Evolutionary conservation across 306 rosid genomes (phyloP).

Genomic region (Ziziphus jujuba): DNA sequence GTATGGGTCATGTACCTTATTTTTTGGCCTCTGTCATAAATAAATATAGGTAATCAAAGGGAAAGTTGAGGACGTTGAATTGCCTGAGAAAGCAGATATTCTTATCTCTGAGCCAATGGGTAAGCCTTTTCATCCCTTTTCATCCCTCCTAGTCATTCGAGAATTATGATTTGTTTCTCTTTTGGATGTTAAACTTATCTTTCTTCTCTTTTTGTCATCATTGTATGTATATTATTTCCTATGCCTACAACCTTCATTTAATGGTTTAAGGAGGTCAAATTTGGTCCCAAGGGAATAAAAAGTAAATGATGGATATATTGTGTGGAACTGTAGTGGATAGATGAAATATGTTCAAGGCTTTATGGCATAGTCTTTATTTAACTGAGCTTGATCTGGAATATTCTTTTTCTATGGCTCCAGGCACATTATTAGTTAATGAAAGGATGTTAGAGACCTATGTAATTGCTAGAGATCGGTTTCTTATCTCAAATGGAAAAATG

Average conservation of each 20-base stretch:
- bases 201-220: neutral
- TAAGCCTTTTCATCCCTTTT: slow-evolving; percentile 31
- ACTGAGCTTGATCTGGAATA: slow-evolving; percentile 4
- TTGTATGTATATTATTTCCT: slow-evolving; percentile 8
- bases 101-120: slow-evolving; percentile 99
- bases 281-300: slow-evolving; percentile 7
- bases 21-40: slow-evolving; percentile 1
- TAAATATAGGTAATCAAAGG: slow-evolving; percentile 77
- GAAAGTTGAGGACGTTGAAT: slow-evolving; percentile 82
- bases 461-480: slow-evolving; percentile 95
- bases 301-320: neutral
- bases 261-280: neutral
- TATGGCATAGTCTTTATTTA: neutral
- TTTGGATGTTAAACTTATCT: neutral
- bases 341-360: neutral
- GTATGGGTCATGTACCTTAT: neutral
- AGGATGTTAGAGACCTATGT: slow-evolving; percentile 98
- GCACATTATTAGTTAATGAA: slow-evolving; percentile 86
- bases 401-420: slow-evolving; percentile 37
- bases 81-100: slow-evolving; percentile 96
- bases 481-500: slow-evolving; percentile 80
- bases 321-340: slow-evolving; percentile 16
- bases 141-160: too few species aligned
- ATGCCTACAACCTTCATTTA: neutral
- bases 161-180: too few species aligned